Evolutionary conservation across 225 moss, liverwort and hornwort species (phyloP).

Genomic region (Sphagnum tenellum): DNA sequence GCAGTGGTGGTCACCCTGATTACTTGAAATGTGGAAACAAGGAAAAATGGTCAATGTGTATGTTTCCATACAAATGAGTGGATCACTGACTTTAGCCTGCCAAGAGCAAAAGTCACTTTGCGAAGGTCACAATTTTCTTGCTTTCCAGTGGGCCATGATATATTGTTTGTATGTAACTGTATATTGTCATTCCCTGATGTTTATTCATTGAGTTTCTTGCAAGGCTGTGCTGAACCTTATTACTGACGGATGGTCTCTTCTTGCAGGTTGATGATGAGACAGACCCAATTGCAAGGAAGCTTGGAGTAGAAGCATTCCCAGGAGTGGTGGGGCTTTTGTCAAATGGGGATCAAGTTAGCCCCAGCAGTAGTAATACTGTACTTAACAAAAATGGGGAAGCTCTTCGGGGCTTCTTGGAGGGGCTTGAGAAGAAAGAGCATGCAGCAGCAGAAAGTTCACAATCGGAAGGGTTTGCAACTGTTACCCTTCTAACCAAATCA

Average conservation of each 20-base stretch:
- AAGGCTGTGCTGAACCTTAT: not conserved
- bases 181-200: no score
- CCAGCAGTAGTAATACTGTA: conserved; percentile 21
- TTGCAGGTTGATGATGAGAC: conserved; percentile 28
- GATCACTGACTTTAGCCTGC: no score
- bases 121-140: no score
- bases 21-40: no score
- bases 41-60: no score
- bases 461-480: conserved; percentile 20
- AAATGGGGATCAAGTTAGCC: conserved; percentile 50
- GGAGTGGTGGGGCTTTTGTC: conserved; percentile 57
- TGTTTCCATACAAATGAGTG: no score
- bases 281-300: conserved; percentile 46
- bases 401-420: conserved; percentile 51
- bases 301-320: conserved; percentile 43
- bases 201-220: not conserved
- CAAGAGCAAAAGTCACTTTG: no score
- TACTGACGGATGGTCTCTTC: not conserved
- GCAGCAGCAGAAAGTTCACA: conserved; percentile 26
- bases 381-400: conserved; percentile 39
- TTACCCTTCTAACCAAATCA: conserved; percentile 41
- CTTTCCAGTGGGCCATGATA: no score
- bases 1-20: no score
- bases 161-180: no score
- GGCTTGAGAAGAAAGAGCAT: conserved; percentile 52